Evolutionary conservation across 805 yeast genomes (phyloP), one percentile per base, ranked within the genome.

Genomic region (Lachancea sp.): DNA sequence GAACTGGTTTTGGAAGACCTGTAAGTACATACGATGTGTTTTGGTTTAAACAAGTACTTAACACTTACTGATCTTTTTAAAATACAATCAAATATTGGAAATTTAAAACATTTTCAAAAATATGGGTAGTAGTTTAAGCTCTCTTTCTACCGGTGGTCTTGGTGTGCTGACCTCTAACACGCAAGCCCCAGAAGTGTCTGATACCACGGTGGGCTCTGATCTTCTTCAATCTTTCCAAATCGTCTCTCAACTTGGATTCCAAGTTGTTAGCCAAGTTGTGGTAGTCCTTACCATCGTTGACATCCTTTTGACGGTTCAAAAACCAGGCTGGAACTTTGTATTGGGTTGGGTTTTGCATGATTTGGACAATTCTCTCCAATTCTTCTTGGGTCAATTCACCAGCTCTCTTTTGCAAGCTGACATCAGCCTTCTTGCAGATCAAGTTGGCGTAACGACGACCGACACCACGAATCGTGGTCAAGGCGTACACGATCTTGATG

Each of bases 141-240:
- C 65, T 70, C 75, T 95, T 89, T 80, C 98, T 88, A 73, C 97
- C 95, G 65, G 99, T 92, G 72, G 98, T 90, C 85, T 92, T 92
- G 83, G 99, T 92, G 80, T 92, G 99, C 81, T 92, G 98, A 78
- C 98, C 98, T 83, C 98, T 88, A 74, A 94, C 98, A 80, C 92
- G 92, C 72, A 92, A 79, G 72, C 97, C 97, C 97, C 97, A 92
- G 90, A 82, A 89, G 81, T 92, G 99, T 83, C 99, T 88, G 75
- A 92, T 83, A 90, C 99, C 99, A 77, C 97, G 82, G 92, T 92
- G 98, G 69, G 97, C 78, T 83, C 98, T 94, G 84, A 94, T 92
- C 79, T 92, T 92, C 95, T 94, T 94, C 75, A 92, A 80, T 83
- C 97, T 90, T 80, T 92, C 98, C 73, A 92, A 80, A 70, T 92